A percentile compares a stretch with the other conserved stretches of the same genome.
Evolutionary conservation across 139 green algal species (phyloP).

Genomic region (Choricystis sp.): DNA sequence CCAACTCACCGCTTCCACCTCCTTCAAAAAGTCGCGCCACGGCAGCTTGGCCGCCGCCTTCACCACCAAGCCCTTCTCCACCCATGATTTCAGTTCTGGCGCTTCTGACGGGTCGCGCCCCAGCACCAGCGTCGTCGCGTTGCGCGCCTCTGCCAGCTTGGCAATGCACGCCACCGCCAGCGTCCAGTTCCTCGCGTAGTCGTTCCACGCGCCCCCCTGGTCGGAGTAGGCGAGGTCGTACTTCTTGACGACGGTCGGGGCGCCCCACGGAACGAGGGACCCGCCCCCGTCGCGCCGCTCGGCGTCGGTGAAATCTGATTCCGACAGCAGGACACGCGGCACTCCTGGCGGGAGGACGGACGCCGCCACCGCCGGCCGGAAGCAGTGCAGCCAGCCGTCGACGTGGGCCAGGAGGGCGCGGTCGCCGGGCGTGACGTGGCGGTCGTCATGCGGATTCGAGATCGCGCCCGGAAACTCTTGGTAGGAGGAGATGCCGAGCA

Average conservation of each 20-base stretch:
- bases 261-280: constrained; percentile 5
- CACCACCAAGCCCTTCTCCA: constrained; percentile 2
- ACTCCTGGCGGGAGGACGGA: constrained; percentile 7
- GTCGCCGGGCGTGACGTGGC: constrained; percentile 11
- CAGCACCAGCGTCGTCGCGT: constrained; percentile 2
- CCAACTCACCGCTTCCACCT: too few species aligned
- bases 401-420: constrained; percentile 5
- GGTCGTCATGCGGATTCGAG: constrained; percentile 16
- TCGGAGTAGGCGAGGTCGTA: constrained; percentile 17
- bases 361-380: constrained; percentile 8
- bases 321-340: constrained; percentile 8
- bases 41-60: constrained; percentile 1
- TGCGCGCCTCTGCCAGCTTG: constrained; percentile 6
- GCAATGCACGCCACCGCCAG: constrained; percentile 10
- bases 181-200: constrained; percentile 19
- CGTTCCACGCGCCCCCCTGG: constrained; percentile 19
- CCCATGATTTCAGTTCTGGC: constrained; percentile 3
- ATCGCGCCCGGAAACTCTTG: constrained; percentile 16
- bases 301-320: constrained; percentile 15
- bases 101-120: constrained; percentile 1
- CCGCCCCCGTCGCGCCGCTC: constrained; percentile 9
- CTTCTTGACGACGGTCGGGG: constrained; percentile 8
- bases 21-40: constrained; percentile 13
- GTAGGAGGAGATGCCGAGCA: constrained; percentile 15
- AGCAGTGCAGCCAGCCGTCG: constrained; percentile 18